Conservation (phyloP, 345 rosid species). For the Tarenaya hassleriana region DNA sequence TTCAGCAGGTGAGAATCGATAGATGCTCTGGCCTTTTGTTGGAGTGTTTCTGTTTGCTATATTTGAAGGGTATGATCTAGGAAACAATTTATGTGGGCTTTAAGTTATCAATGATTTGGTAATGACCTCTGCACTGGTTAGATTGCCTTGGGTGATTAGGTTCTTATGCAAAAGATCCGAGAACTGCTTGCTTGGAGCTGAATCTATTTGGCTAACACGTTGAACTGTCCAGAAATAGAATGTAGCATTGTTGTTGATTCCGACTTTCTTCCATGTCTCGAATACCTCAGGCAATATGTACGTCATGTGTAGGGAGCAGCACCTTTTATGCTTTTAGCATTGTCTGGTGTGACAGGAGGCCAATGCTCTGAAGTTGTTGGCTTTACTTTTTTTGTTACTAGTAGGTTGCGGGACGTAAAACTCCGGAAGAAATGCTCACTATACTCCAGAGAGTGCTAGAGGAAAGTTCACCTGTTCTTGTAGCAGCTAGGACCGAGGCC, state of each 20-base stretch:
- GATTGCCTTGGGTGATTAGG: slow-evolving; percentile 4
- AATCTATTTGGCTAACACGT: slow-evolving; percentile 1
- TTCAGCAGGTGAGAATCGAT: slow-evolving; percentile 63
- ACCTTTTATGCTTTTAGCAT: slow-evolving; percentile 5
- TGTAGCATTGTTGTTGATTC: background rate
- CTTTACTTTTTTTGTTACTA: slow-evolving; percentile 9
- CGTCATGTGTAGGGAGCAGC: background rate
- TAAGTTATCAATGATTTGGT: background rate
- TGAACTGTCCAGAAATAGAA: slow-evolving; percentile 11
- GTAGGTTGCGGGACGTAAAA: slow-evolving; percentile 88
- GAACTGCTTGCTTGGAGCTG: background rate
- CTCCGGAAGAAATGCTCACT: slow-evolving; percentile 71
- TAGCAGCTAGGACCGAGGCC: slow-evolving; percentile 81
- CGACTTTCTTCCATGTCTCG: background rate
- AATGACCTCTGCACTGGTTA: background rate
- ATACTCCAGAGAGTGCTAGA: slow-evolving; percentile 83
- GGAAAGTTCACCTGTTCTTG: slow-evolving; percentile 85
- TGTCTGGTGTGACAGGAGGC: background rate
- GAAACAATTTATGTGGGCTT: slow-evolving; percentile 2
- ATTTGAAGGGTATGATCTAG: background rate
- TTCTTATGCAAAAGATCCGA: background rate
- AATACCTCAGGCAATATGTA: background rate
- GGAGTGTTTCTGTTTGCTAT: background rate
- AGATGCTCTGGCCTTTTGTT: no score
- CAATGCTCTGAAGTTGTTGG: background rate